Evolutionary conservation across 2,329 filamentous ascomycete genomes (phyloP).

Genomic region (Sporothrix brunneoviolacea): DNA sequence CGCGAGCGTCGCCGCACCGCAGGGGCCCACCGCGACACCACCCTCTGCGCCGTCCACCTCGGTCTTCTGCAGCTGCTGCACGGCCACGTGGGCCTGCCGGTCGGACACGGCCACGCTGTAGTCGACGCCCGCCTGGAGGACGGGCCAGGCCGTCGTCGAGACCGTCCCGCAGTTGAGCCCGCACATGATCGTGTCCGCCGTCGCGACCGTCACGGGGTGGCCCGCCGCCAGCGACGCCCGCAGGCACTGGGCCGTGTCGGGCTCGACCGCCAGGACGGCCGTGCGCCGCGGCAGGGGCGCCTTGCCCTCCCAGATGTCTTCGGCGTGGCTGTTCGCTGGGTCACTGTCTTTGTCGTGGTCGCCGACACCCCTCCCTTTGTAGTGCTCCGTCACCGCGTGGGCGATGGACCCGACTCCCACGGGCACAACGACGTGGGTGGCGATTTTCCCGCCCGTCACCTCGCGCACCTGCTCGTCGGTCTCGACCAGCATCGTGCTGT

Average conservation of each 20-base stretch:
- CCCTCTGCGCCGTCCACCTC: not conserved
- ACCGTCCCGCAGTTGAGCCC: constrained; percentile 68
- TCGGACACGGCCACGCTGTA: constrained; percentile 55
- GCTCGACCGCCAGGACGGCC: constrained; percentile 60
- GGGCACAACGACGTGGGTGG: constrained; percentile 49
- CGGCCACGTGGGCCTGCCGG: constrained; percentile 52
- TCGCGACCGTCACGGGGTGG: constrained; percentile 42
- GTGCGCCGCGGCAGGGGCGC: constrained; percentile 20
- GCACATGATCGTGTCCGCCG: constrained; percentile 62
- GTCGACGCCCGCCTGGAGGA: constrained; percentile 52
- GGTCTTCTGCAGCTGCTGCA: constrained; percentile 41
- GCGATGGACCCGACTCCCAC: constrained; percentile 69
- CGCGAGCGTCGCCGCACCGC: constrained; percentile 38
- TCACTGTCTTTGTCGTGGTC: no score
- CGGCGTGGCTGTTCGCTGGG: not conserved
- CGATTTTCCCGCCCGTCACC: not conserved
- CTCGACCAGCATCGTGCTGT: constrained; percentile 65
- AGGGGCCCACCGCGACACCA: constrained; percentile 25
- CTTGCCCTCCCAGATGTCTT: not conserved
- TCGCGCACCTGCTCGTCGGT: constrained; percentile 48
- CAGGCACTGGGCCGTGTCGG: constrained; percentile 56
- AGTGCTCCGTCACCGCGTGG: constrained; percentile 61
- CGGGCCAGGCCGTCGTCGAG: constrained; percentile 58
- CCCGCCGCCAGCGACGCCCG: constrained; percentile 45
- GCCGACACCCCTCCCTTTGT: no score